phyloP scores from a whole-genome alignment of 2,329 filamentous ascomycete genomes.

The Neoascochyta sp. region DNA sequence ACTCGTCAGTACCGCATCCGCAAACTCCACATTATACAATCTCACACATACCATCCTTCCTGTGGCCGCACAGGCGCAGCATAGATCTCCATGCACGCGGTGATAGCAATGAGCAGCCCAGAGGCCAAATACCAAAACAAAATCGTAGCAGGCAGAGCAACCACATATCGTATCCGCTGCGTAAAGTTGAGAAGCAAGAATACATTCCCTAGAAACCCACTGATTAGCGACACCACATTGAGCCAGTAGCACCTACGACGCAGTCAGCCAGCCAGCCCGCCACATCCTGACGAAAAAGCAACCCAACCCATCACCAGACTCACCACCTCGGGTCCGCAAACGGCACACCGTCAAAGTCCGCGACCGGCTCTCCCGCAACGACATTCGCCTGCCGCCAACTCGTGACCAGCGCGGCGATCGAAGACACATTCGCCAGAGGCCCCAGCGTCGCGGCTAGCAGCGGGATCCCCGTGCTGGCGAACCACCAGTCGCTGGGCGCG shows the following conservation, averaged over 20 bases:
- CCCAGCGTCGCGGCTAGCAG: conserved; percentile 81
- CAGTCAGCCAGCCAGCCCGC: conserved; percentile 30
- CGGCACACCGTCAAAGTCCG: conserved; percentile 55
- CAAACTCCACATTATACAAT: background rate
- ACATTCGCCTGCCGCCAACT: conserved; percentile 66
- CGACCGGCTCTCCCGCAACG: conserved; percentile 45
- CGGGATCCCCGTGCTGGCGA: conserved; percentile 38
- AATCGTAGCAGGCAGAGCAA: conserved; percentile 82
- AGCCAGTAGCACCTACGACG: conserved; percentile 66
- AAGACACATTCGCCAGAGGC: conserved; percentile 82
- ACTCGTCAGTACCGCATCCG: background rate
- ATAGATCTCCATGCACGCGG: conserved; percentile 63
- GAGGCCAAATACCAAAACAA: conserved; percentile 68
- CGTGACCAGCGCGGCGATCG: conserved; percentile 78
- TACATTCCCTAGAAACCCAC: conserved; percentile 74
- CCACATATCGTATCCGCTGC: conserved; percentile 69
- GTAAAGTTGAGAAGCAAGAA: conserved; percentile 88
- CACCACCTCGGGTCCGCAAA: conserved; percentile 59
- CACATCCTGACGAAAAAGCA: conserved; percentile 1
- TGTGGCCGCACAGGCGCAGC: conserved; percentile 47
- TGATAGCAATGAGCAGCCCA: conserved; percentile 61
- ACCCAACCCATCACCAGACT: too few species aligned
- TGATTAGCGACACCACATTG: conserved; percentile 72
- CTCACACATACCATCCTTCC: conserved; percentile 41
- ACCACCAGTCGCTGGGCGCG: conserved; percentile 43